A percentile compares a stretch with the other conserved stretches of the same genome.
Conservation (phyloP, 176 grass and related monocot species). For the Olyra latifolia region DNA sequence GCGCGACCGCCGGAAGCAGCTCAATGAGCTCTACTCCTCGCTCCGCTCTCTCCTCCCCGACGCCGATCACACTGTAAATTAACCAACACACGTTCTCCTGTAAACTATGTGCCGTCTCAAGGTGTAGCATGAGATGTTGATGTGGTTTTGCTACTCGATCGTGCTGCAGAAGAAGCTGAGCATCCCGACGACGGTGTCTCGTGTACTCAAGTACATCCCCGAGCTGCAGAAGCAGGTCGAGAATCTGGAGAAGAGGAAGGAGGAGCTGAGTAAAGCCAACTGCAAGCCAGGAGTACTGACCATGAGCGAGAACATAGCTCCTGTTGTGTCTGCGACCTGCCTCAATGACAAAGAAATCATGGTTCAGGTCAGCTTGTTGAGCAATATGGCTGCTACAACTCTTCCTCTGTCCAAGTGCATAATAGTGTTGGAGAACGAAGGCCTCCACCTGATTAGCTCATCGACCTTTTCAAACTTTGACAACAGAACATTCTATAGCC, state of each 20-base stretch:
- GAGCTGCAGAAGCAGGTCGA: constrained; percentile 71
- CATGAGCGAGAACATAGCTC: constrained; percentile 7
- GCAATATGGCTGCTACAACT: constrained; percentile 16
- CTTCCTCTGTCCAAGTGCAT: constrained; percentile 57
- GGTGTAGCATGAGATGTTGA: background rate
- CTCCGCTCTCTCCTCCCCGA: constrained; percentile 72
- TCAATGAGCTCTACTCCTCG: constrained; percentile 78
- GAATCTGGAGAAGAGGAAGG: constrained; percentile 57
- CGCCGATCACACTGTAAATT: constrained; percentile 50
- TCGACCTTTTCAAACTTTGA: constrained; percentile 48
- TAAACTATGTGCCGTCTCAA: background rate
- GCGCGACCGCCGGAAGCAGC: constrained; percentile 87
- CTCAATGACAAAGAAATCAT: constrained; percentile 69
- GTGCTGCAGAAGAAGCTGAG: constrained; percentile 75
- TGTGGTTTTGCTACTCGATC: background rate
- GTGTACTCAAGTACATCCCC: constrained; percentile 77
- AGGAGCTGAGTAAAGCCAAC: constrained; percentile 42
- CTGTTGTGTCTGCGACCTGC: constrained; percentile 56
- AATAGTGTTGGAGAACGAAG: constrained; percentile 65
- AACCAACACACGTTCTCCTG: background rate
- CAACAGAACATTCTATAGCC: constrained; percentile 64
- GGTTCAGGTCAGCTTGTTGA: constrained; percentile 63
- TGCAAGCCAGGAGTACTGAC: constrained; percentile 30
- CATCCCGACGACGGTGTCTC: constrained; percentile 71
- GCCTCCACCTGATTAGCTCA: constrained; percentile 56